These are phyloP conservation scores for Sporodiniella umbellata DNA, from an alignment of 371 early-diverging fungal genomes.

Conservation along the genomic window DNA sequence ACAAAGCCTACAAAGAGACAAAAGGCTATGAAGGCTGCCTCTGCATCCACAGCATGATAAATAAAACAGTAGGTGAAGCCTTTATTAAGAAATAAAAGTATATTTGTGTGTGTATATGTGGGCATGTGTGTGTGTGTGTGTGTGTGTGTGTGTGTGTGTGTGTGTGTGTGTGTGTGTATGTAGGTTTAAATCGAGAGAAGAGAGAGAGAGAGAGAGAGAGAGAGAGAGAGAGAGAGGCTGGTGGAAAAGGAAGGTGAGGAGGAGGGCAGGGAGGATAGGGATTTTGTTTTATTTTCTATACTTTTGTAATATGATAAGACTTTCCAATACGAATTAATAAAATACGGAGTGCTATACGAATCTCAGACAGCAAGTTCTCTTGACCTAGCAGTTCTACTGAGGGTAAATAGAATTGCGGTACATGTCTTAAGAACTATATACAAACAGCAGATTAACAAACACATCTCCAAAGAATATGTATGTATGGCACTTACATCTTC, in stretches of 20 bases:
- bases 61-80: background rate
- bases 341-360: constrained; percentile 43
- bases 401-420: constrained; percentile 45
- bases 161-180: no score
- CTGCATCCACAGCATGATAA: background rate
- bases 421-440: constrained; percentile 39
- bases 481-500: constrained; percentile 39
- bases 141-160: no score
- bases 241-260: no score
- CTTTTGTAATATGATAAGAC: constrained; percentile 40
- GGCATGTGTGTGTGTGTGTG: no score
- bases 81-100: background rate
- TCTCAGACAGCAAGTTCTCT: constrained; percentile 41
- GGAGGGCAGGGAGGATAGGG: no score
- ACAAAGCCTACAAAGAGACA: background rate
- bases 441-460: background rate
- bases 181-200: no score
- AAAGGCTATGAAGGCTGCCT: constrained; percentile 6
- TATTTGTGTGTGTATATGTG: no score
- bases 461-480: background rate
- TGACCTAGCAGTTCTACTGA: constrained; percentile 48
- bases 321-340: constrained; percentile 47
- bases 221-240: no score
- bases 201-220: no score
- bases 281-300: background rate